Evolutionary conservation across 1,284 basidiomycete species (phyloP), one percentile per base, ranked within the genome.

Genomic region (Fomitopsis betulina): DNA sequence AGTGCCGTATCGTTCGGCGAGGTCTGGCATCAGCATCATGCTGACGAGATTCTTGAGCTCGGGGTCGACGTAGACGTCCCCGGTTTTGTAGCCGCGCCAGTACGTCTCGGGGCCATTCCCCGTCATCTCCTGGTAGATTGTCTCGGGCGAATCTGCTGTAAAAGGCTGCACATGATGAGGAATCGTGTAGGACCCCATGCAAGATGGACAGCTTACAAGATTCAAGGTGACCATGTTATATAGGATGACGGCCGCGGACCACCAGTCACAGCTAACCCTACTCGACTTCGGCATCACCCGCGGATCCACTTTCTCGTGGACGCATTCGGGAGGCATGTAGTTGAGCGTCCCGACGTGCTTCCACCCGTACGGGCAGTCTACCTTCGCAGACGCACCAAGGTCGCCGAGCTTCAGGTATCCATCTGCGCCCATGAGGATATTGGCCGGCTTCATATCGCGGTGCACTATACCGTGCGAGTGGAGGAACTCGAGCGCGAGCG

Each of bases 401-500:
- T 93, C 91, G 9, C 83, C 84, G 25, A 93, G 77, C 70, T 84
- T 82, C 66, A 92, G 70, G 66, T 86, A 85, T 19, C 84, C 83
- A 60, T 84, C 79, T 2, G 71, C 66, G 51, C 79, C 80, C 54
- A 95, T 76, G 35, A 95, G 78, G 58, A 95, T 86, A 65, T 94
- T 94, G 65, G 87, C 88, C 9, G 91, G 90, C 70, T 94, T 94
- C 65, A 95, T 79, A 69, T 94, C 91, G n/a, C 90, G 81, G 70
- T 95, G 93, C 5, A 90, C 83, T 62, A 94, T 83, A 58, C 85
- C 85, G 62, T 87, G 80, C 37, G 72, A 75, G 65, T 91, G 89
- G 2, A 96, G 73, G 70, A 90, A 91, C 55, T 86, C 82, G 57
- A 94, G 75, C 0, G 82, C 91, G 50, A 82, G 83, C 45, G 86